Percentiles rank a stretch among this genome's conserved stretches.
Conservation (phyloP, 345 rosid genomes). For the Orychophragmus violaceus region DNA sequence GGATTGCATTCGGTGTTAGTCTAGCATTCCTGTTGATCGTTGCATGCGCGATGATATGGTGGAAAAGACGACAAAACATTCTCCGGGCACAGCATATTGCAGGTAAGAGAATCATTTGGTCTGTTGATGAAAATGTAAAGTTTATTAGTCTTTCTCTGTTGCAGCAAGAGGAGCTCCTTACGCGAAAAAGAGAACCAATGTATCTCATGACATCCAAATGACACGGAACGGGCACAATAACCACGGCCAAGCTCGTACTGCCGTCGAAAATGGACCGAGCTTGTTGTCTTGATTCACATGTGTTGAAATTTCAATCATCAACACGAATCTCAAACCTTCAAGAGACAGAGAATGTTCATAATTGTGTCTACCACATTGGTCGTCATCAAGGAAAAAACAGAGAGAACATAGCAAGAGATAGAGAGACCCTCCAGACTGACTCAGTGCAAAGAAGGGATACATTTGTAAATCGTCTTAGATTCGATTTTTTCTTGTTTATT, state of each 20-base stretch:
- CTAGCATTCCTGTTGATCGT: conserved; percentile 50
- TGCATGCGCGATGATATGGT: conserved; percentile 58
- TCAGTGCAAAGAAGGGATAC: conserved; percentile 8
- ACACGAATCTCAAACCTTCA: background rate
- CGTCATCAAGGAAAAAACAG: background rate
- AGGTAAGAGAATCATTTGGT: conserved; percentile 36
- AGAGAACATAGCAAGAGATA: conserved; percentile 3
- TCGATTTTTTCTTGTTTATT: background rate
- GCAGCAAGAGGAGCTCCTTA: conserved; percentile 97
- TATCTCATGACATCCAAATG: conserved; percentile 80
- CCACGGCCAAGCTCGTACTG: conserved; percentile 64
- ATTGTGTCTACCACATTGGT: conserved; percentile 6
- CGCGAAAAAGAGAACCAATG: conserved; percentile 85
- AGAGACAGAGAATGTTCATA: conserved; percentile 11
- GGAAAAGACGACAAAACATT: conserved; percentile 91
- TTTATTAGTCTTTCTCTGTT: too few relatives aligned
- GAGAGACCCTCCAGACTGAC: too few relatives aligned
- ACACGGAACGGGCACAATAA: conserved; percentile 45
- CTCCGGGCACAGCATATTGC: conserved; percentile 79
- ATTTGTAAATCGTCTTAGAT: conserved; percentile 22
- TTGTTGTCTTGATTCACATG: conserved; percentile 51
- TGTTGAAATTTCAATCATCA: too few relatives aligned
- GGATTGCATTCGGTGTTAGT: conserved; percentile 61
- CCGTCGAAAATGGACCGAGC: conserved; percentile 73
- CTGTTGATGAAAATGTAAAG: background rate